phyloP scores from a whole-genome alignment of 345 rosid species.

The Acer saccharum region DNA sequence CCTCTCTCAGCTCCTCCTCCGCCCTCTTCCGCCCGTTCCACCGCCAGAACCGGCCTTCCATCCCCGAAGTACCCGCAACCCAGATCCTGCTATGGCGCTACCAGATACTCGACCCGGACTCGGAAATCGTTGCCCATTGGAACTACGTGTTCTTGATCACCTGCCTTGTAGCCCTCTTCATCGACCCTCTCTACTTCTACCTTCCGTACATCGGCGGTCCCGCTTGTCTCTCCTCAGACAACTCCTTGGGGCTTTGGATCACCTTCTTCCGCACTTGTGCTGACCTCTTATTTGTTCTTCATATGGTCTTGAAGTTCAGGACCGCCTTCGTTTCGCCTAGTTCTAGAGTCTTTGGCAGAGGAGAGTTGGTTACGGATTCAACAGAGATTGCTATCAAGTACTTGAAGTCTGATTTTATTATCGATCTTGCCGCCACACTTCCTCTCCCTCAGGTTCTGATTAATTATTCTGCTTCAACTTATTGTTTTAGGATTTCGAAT shows the following conservation, averaged over 20 bases:
- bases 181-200: conserved; percentile 84
- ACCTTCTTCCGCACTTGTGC: conserved; percentile 66
- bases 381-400: conserved; percentile 67
- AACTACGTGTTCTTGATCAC: conserved; percentile 81
- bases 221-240: conserved; percentile 58
- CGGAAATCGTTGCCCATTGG: conserved; percentile 81
- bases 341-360: conserved; percentile 78
- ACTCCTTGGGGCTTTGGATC: conserved; percentile 47
- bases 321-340: conserved; percentile 78
- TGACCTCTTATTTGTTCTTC: conserved; percentile 66
- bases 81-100: conserved; percentile 70
- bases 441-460: conserved; percentile 74
- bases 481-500: too few relatives aligned
- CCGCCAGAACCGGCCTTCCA: conserved; percentile 23
- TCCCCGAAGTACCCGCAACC: conserved; percentile 33
- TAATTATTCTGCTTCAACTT: too few relatives aligned
- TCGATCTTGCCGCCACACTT: conserved; percentile 79
- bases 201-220: conserved; percentile 60
- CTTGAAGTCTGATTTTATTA: conserved; percentile 63
- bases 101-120: conserved; percentile 88
- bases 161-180: conserved; percentile 77
- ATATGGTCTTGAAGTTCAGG: conserved; percentile 77
- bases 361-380: conserved; percentile 88
- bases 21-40: conserved; percentile 18
- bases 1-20: background rate